Percentiles rank a stretch among this genome's conserved stretches.
Conservation (phyloP, 768 basidiomycete genomes). For the Naganishia kalamii region DNA sequence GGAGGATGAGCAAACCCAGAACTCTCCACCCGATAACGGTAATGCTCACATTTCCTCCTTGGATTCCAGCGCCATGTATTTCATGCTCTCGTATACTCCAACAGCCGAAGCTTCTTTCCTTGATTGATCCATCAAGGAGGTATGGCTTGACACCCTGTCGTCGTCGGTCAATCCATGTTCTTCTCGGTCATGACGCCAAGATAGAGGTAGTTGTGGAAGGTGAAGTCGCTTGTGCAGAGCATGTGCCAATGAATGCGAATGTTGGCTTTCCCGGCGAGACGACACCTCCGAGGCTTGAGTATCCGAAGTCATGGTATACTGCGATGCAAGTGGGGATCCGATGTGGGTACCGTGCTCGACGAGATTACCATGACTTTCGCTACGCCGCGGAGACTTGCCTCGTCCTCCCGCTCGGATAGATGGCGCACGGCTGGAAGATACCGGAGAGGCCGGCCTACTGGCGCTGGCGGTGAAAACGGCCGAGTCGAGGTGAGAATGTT, state of each 20-base stretch:
- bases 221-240: constrained; percentile 13
- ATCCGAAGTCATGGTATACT: constrained; percentile 1
- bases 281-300: neutral
- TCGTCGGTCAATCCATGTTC: neutral
- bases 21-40: neutral
- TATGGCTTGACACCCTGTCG: constrained; percentile 27
- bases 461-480: constrained; percentile 30
- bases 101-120: constrained; percentile 40
- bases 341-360: neutral
- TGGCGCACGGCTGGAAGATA: constrained; percentile 19
- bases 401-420: constrained; percentile 28
- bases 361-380: neutral
- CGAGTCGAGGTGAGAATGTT: constrained; percentile 40
- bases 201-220: constrained; percentile 13
- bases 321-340: constrained; percentile 7
- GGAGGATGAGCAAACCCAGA: neutral
- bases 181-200: constrained; percentile 7
- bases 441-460: constrained; percentile 29
- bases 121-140: constrained; percentile 37
- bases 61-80: constrained; percentile 42
- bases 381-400: neutral
- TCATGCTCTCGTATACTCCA: constrained; percentile 40
- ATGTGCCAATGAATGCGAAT: constrained; percentile 3
- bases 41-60: constrained; percentile 30
- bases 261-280: constrained; percentile 6